Evolutionary conservation across 1,284 basidiomycete species (phyloP), one percentile per base, ranked within the genome.

Genomic region (Heterobasidion irregulare): DNA sequence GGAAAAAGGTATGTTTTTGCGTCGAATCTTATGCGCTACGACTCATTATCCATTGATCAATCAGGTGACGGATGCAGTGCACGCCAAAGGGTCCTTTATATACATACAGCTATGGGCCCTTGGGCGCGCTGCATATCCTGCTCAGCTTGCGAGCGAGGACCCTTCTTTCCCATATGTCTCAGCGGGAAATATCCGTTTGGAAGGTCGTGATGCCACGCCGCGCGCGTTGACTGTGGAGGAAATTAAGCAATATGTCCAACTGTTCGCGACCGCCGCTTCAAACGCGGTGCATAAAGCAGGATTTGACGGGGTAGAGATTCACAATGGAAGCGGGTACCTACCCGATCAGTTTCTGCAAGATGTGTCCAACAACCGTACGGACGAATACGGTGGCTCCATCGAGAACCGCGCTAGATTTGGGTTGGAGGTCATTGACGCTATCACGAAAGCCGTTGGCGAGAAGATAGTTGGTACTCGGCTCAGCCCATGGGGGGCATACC

Each of bases 321-420:
- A 73, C 56, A 61, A 60, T 48, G 70, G 70, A 8, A 70, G 73
- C 53, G 73, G 75, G 12, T 74, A 72, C 60, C 61, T 75, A 8
- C 55, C 72, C 50, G 70, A 71, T 62, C 68, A 74, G 58, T 76
- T 75, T 63, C 46, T 73, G 43, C 68, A 72, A 47, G 64, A 68
- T 52, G 61, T 64, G 8, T 61, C 70, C 47, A 84, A 84, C 69
- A 70, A 74, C 43, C 76, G 82, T 33, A 79, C 75, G 13, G 83
- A 86, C 66, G 67, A 72, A 43, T 86, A 82, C 64, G 82, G 82
- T 8, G 82, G 81, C 3, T 72, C 72, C 4, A 57, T 80, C 32
- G 77, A 80, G 66, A 83, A 83, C 64, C 70, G 83, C 16, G 61
- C 68, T 1, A 66, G 76, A n/a, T 83, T 84, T 56, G 62, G 70